Conservation (phyloP, 345 rosid genomes). For the Trapa incisa region DNA sequence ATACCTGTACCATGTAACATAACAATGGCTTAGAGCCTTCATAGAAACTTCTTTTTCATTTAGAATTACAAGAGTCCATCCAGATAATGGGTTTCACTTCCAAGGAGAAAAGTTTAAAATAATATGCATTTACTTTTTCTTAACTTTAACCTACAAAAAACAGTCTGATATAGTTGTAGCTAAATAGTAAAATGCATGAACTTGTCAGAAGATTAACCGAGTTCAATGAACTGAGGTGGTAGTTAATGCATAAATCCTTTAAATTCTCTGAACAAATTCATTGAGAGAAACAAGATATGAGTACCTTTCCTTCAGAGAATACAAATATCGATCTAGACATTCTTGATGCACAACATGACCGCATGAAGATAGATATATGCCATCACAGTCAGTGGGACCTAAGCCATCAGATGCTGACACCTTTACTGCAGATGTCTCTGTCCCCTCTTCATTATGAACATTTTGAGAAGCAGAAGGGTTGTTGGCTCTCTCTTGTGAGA, state of each 20-base stretch:
- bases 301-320: constrained; percentile 78
- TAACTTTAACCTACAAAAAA: neutral
- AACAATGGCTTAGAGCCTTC: neutral
- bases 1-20: constrained; percentile 27
- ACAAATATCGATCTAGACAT: constrained; percentile 74
- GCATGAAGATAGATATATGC: constrained; percentile 77
- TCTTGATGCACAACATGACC: constrained; percentile 96
- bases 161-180: neutral
- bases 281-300: constrained; percentile 3
- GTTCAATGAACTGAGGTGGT: neutral
- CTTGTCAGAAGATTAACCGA: neutral
- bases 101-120: neutral
- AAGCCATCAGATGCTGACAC: constrained; percentile 40
- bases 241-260: neutral
- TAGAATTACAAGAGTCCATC: neutral
- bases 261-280: neutral
- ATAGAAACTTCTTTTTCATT: neutral
- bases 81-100: neutral
- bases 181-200: neutral
- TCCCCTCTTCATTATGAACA: constrained; percentile 14
- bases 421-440: constrained; percentile 24
- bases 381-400: constrained; percentile 74
- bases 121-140: neutral
- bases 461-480: constrained; percentile 31
- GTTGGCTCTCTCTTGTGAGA: constrained; percentile 33